These are phyloP conservation scores for Lophiotrema nucula DNA, from an alignment of 495 filamentous ascomycete genomes.

Conservation along the genomic window DNA sequence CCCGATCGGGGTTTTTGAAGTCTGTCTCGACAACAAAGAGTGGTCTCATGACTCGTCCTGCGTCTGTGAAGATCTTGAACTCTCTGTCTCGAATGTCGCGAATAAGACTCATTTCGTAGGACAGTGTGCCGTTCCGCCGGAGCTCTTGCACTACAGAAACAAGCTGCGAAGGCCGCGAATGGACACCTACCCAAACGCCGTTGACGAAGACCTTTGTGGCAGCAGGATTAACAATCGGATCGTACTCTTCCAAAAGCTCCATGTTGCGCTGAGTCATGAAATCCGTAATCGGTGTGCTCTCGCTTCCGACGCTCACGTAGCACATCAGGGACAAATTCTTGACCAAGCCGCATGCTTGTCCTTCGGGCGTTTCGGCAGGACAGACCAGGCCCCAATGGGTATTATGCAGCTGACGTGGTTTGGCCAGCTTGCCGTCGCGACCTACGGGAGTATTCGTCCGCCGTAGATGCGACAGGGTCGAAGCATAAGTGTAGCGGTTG, in stretches of 20 bases:
- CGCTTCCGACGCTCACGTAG: slow-evolving; percentile 90
- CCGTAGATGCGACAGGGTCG: slow-evolving; percentile 91
- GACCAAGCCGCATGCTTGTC: slow-evolving; percentile 96
- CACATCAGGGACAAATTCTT: slow-evolving; percentile 99
- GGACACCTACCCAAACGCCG: slow-evolving; percentile 93
- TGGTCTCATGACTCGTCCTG: slow-evolving; percentile 88
- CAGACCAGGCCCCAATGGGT: slow-evolving; percentile 99
- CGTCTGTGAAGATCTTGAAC: slow-evolving; percentile 98
- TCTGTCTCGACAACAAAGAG: slow-evolving; percentile 86
- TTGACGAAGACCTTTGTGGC: slow-evolving; percentile 98
- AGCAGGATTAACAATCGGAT: slow-evolving; percentile 80
- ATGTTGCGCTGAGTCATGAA: slow-evolving; percentile 94
- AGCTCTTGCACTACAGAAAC: slow-evolving; percentile 74
- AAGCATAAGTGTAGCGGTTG: slow-evolving; percentile 96
- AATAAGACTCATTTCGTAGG: slow-evolving; percentile 86
- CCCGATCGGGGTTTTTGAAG: slow-evolving; percentile 64
- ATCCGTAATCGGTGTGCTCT: slow-evolving; percentile 83
- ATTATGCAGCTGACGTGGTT: slow-evolving; percentile 96
- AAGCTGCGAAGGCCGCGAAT: slow-evolving; percentile 76
- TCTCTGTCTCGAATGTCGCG: slow-evolving; percentile 94
- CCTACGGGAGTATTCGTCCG: slow-evolving; percentile 98
- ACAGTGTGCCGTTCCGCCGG: slow-evolving; percentile 72
- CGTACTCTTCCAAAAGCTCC: slow-evolving; percentile 95
- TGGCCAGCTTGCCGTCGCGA: slow-evolving; percentile 96
- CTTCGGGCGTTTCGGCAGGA: slow-evolving; percentile 96